These are phyloP conservation scores for Fusarium globosum DNA, from an alignment of 2,329 filamentous ascomycete genomes.

Conservation along the genomic window DNA sequence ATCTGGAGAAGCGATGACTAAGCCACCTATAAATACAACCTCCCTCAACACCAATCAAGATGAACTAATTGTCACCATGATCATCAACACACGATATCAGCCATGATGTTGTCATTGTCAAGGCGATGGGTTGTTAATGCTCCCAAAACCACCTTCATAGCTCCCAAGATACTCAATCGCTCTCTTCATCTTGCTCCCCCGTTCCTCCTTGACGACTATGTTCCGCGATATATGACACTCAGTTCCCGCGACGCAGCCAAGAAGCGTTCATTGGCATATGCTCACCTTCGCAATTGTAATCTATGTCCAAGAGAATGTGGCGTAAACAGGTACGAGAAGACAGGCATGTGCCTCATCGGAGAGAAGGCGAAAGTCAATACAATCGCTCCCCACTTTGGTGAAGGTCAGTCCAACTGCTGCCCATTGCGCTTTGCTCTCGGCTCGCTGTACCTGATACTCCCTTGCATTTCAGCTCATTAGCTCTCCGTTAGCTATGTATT, in stretches of 20 bases:
- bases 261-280: constrained; percentile 79
- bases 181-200: constrained; percentile 67
- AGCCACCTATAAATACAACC: constrained; percentile 8
- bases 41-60: constrained; percentile 40
- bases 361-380: constrained; percentile 82
- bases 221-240: constrained; percentile 76
- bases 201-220: constrained; percentile 80
- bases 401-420: constrained; percentile 59
- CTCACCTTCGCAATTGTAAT: constrained; percentile 82
- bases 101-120: constrained; percentile 29
- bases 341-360: constrained; percentile 82
- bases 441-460: constrained; percentile 11
- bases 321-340: constrained; percentile 83
- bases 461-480: constrained; percentile 12
- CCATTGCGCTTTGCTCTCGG: constrained; percentile 4
- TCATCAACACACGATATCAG: constrained; percentile 14
- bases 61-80: constrained; percentile 37
- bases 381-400: constrained; percentile 87
- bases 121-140: constrained; percentile 2
- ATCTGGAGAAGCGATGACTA: constrained; percentile 15
- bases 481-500: not conserved
- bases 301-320: constrained; percentile 81
- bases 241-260: constrained; percentile 74
- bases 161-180: constrained; percentile 17
- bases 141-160: not conserved